Evolutionary conservation across 1,284 basidiomycete species (phyloP), one percentile per base, ranked within the genome.

Genomic region (Takashimella tepidaria): DNA sequence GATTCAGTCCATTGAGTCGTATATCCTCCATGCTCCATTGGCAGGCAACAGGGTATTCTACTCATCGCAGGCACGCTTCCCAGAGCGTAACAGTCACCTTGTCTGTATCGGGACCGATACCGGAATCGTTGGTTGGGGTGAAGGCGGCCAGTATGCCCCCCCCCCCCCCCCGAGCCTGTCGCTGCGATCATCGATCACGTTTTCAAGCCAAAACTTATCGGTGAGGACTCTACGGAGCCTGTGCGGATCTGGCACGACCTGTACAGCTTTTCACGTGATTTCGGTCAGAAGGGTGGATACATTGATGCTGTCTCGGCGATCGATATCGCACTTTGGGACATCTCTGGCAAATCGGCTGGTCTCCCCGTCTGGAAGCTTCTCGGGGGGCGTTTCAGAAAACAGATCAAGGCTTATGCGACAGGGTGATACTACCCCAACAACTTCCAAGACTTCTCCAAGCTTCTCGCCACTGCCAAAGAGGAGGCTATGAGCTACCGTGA

Each of bases 31-130:
- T 8, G 31, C 16, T 16, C 31, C 31, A 37, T 16, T 37, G 31
- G n/a, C n/a, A n/a, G 31, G 31, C 8, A 16, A 37, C 31, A 37
- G 16, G 16, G 31, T 37, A 8, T 37, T 37, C 31, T 37, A 8
- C 31, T 37, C 31, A 8, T 37, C 31, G 16, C 31, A 37, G 31
- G 31, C 31, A 37, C 31, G 31, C 16, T 37, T 37, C 31, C 31
- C 31, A 16, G 45, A 24, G 11, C 24, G 19, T 85, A 37, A 37
- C 31, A 37, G 31, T 16, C 16, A 37, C 31, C 31, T 87, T 60
- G 81, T 86, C 23, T 80, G 84, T 3, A 80, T 86, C 10, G 81
- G 83, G 60, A 86, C 83, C 0, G 75, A 77, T 2, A 79, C 82
- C 47, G 83, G 82, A 0, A 69, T 82, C 43, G 77, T 86, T 23